Percentiles rank a stretch among this genome's conserved stretches.
Evolutionary conservation across 805 yeast species (phyloP).

Genomic region (Cyberlindnera veronae): DNA sequence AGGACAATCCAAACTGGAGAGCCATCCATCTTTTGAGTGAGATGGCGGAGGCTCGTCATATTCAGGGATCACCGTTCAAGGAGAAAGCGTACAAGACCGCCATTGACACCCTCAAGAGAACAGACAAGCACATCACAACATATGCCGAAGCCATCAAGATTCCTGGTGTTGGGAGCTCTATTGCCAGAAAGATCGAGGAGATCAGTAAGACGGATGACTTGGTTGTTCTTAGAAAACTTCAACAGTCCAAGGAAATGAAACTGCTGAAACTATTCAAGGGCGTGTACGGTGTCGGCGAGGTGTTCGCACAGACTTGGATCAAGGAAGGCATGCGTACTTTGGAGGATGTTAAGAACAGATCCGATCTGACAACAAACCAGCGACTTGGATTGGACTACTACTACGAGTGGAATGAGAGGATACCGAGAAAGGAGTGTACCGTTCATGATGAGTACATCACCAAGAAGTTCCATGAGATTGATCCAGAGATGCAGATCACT

Average conservation of each 20-base stretch:
- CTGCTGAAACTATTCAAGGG: constrained; percentile 34
- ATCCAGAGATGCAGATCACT: constrained; percentile 32
- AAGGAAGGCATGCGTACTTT: constrained; percentile 35
- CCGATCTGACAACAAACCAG: constrained; percentile 30
- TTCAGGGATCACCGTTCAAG: constrained; percentile 35
- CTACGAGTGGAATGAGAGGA: constrained; percentile 42
- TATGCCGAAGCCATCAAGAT: constrained; percentile 37
- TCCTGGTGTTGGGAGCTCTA: constrained; percentile 39
- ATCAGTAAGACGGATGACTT: constrained; percentile 36
- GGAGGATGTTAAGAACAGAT: constrained; percentile 34
- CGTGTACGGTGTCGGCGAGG: constrained; percentile 49
- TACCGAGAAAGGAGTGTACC: constrained; percentile 44
- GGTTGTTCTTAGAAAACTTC: constrained; percentile 19
- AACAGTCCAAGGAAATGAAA: constrained; percentile 26
- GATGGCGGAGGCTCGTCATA: constrained; percentile 22
- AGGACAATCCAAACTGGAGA: constrained; percentile 22
- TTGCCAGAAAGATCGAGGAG: constrained; percentile 45
- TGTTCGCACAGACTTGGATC: constrained; percentile 38
- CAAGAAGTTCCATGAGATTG: constrained; percentile 28
- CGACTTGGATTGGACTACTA: constrained; percentile 42
- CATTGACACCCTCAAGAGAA: constrained; percentile 33
- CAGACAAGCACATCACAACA: constrained; percentile 29
- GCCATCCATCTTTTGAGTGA: constrained; percentile 19
- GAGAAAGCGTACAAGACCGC: constrained; percentile 44
- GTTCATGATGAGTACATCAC: constrained; percentile 36